Evolutionary conservation across 768 basidiomycete genomes (phyloP), one percentile per base, ranked within the genome.

Genomic region (Amanita rimosa): DNA sequence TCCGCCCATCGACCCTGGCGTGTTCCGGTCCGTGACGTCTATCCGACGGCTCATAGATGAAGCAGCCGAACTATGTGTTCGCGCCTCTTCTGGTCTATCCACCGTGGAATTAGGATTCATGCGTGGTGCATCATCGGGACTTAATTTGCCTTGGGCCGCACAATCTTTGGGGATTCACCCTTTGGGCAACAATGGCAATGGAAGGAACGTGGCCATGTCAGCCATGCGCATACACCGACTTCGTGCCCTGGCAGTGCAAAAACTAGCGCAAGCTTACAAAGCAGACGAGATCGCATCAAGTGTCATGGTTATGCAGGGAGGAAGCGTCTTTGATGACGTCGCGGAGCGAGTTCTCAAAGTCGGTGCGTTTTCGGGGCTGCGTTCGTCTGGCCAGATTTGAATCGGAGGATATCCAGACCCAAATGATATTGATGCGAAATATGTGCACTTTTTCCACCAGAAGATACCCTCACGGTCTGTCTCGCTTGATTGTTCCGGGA

Each of bases 301-400:
- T 58, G 91, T 94, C 22, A 88, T 93, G 83, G 81, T 94, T 27
- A 94, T 94, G 91, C 91, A 94, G 60, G 89, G 89, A 33, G 89
- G 91, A 4, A 90, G 83, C 53, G 85, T 92, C 2, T 87, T 94
- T 58, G 91, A 94, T 56, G 91, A 94, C 56, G 74, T 94, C n/a
- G 91, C 91, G 0, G 87, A 90, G 60, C 74, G 83, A 11, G 90
- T 94, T 7, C 74, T 93, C 46, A 87, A 71, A 73, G 60, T 76
- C 46, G 72, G 73, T 71, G 46, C 34, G 68, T 62, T 14, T 43
- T 44, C 8, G 6, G n/a, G 17, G 1, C 36, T 44, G 17, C 40
- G 48, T 41, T 48, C 16, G 37, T 21, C 19, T 13, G 33, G 37
- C 26, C 31, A 33, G 34, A 34, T 45, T 41, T 21, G 53, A 27